phyloP scores from a whole-genome alignment of 192 early-diverging fungal genomes.

The Backusella australiensis region DNA sequence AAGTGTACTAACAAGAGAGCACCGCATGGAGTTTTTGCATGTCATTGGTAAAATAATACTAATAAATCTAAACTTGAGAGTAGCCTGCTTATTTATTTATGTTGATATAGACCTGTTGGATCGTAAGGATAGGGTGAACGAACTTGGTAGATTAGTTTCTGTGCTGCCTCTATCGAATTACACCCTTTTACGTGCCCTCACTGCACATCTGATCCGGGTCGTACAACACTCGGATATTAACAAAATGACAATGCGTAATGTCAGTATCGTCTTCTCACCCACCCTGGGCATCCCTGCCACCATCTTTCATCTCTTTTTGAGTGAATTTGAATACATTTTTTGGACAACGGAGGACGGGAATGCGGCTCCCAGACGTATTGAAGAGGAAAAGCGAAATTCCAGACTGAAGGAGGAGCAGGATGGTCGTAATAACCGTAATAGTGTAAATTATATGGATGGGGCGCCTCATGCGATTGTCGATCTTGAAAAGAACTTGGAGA shows the following conservation, averaged over 20 bases:
- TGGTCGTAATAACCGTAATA: slow-evolving; percentile 48
- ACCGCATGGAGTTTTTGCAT: slow-evolving; percentile 78
- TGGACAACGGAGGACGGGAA: slow-evolving; percentile 66
- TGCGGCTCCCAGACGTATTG: slow-evolving; percentile 9
- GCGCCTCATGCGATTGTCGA: slow-evolving; percentile 44
- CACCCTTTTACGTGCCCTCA: slow-evolving; percentile 80
- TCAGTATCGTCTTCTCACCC: slow-evolving; percentile 96
- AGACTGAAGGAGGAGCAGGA: slow-evolving; percentile 16
- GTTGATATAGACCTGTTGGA: slow-evolving; percentile 57
- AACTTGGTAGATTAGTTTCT: slow-evolving; percentile 78
- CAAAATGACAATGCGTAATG: slow-evolving; percentile 95
- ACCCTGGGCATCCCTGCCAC: slow-evolving; percentile 92
- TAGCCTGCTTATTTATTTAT: neutral
- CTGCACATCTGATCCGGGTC: slow-evolving; percentile 88
- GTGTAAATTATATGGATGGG: slow-evolving; percentile 41
- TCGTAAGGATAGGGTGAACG: slow-evolving; percentile 76
- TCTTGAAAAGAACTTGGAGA: slow-evolving; percentile 34
- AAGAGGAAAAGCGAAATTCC: slow-evolving; percentile 11
- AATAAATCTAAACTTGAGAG: no score
- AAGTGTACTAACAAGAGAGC: slow-evolving; percentile 82
- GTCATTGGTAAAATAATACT: slow-evolving; percentile 50
- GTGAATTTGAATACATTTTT: slow-evolving; percentile 86
- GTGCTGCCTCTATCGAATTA: slow-evolving; percentile 87
- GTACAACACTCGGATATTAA: slow-evolving; percentile 84
- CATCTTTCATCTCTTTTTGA: slow-evolving; percentile 88